A percentile compares a stretch with the other conserved stretches of the same genome.
Evolutionary conservation across 208 protist genomes (phyloP).

Genomic region (Entamoeba dispar): DNA sequence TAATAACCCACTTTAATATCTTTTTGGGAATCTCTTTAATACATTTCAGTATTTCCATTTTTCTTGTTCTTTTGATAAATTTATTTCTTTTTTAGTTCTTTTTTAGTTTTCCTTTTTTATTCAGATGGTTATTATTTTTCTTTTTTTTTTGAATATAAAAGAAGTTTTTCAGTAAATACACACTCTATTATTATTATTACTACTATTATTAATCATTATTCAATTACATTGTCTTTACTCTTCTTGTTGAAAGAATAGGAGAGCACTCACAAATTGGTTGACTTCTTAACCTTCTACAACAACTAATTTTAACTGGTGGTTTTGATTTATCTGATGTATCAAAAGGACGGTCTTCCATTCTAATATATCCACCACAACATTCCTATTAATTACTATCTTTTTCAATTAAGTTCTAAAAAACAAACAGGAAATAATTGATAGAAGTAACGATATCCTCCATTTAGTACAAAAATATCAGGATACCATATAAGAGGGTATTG

Average conservation of each 20-base stretch:
- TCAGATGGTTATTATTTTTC: too few species aligned
- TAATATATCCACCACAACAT: background rate
- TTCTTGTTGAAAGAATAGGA: background rate
- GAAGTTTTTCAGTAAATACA: too few species aligned
- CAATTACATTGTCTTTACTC: background rate
- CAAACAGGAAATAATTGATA: background rate
- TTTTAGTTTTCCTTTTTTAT: too few species aligned
- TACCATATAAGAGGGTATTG: background rate
- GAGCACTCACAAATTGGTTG: background rate
- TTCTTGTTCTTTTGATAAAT: too few species aligned
- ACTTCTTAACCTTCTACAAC: background rate
- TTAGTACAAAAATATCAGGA: background rate
- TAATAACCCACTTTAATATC: too few species aligned
- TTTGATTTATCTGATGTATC: background rate
- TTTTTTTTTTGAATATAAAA: too few species aligned
- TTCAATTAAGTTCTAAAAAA: background rate
- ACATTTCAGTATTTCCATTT: too few species aligned
- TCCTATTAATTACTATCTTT: background rate
- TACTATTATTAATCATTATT: too few species aligned
- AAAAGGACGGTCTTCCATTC: background rate
- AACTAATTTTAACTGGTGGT: background rate
- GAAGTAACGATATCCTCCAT: background rate
- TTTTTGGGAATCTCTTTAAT: too few species aligned
- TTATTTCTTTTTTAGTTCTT: too few species aligned
- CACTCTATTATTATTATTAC: too few species aligned